These are phyloP conservation scores for Arachnomyces sp. DNA, from an alignment of 2,329 filamentous ascomycete genomes.

Conservation along the genomic window DNA sequence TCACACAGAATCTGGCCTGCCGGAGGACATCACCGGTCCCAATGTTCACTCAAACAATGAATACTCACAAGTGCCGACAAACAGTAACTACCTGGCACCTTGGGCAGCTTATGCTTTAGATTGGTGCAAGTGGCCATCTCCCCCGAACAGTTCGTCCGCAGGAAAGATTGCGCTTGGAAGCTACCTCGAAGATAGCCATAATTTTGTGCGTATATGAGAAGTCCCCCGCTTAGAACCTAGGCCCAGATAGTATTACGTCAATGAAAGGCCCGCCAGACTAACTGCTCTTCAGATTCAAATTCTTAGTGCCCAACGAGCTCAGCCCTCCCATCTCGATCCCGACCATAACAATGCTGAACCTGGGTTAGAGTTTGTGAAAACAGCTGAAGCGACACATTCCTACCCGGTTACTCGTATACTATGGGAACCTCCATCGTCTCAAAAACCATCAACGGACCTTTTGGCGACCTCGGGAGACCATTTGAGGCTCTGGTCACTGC, in stretches of 20 bases:
- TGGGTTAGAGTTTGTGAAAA: slow-evolving; percentile 81
- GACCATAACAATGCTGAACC: slow-evolving; percentile 62
- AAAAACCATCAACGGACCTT: slow-evolving; percentile 91
- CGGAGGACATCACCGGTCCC: slow-evolving; percentile 59
- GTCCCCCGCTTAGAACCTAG: background rate
- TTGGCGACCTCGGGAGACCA: slow-evolving; percentile 94
- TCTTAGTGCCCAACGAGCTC: slow-evolving; percentile 73
- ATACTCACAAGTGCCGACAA: slow-evolving; percentile 58
- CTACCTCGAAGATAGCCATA: slow-evolving; percentile 95
- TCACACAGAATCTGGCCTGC: slow-evolving; percentile 71
- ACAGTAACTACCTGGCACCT: slow-evolving; percentile 87
- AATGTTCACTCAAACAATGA: slow-evolving; percentile 57
- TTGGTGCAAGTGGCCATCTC: slow-evolving; percentile 97
- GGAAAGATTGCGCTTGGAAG: slow-evolving; percentile 93
- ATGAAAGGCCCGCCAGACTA: slow-evolving; percentile 7
- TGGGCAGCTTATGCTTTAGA: slow-evolving; percentile 97
- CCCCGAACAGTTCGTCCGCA: slow-evolving; percentile 57
- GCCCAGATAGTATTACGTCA: background rate
- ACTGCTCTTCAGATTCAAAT: slow-evolving; percentile 73
- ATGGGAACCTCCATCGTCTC: slow-evolving; percentile 91
- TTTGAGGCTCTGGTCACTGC: slow-evolving; percentile 85
- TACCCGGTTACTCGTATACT: slow-evolving; percentile 92
- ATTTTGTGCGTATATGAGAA: slow-evolving; percentile 61
- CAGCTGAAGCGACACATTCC: slow-evolving; percentile 93
- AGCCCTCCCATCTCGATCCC: slow-evolving; percentile 61